phyloP scores from a whole-genome alignment of 768 basidiomycete genomes.

The Stropharia rugosoannulata region DNA sequence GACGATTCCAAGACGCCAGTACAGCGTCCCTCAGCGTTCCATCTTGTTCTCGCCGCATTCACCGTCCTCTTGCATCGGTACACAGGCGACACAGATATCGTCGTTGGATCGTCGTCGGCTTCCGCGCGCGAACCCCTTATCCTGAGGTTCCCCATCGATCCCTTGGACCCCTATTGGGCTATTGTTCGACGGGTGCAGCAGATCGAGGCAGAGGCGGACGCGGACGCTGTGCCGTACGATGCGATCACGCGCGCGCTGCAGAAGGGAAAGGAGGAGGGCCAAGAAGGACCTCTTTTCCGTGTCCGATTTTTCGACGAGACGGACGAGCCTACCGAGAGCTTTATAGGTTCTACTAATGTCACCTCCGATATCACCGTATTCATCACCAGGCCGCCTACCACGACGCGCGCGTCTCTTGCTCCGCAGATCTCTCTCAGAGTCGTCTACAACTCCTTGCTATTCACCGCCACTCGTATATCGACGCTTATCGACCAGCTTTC shows the following conservation, averaged over 20 bases:
- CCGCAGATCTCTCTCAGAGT: constrained; percentile 79
- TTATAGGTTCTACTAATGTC: constrained; percentile 75
- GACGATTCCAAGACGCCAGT: constrained; percentile 36
- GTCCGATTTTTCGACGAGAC: constrained; percentile 97
- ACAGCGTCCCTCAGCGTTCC: constrained; percentile 78
- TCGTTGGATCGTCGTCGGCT: constrained; percentile 87
- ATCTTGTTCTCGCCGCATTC: constrained; percentile 91
- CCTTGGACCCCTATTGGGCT: constrained; percentile 86
- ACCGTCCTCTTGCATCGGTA: constrained; percentile 88
- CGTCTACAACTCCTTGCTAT: constrained; percentile 93
- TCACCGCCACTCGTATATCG: constrained; percentile 74
- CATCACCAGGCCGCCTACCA: constrained; percentile 69
- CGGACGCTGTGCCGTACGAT: constrained; percentile 82
- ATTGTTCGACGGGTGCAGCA: constrained; percentile 84
- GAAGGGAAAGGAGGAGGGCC: constrained; percentile 59
- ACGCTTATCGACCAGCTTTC: constrained; percentile 86
- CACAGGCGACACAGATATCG: constrained; percentile 92
- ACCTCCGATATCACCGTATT: constrained; percentile 95
- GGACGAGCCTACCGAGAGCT: constrained; percentile 68
- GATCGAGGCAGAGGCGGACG: constrained; percentile 79
- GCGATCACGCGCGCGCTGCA: constrained; percentile 66
- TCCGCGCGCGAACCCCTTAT: constrained; percentile 76
- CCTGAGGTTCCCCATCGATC: constrained; percentile 79
- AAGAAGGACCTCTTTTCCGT: constrained; percentile 76
- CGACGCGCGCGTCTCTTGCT: constrained; percentile 67